Evolutionary conservation across 2,329 filamentous ascomycete genomes (phyloP).

Genomic region (Venturia aucupariae): DNA sequence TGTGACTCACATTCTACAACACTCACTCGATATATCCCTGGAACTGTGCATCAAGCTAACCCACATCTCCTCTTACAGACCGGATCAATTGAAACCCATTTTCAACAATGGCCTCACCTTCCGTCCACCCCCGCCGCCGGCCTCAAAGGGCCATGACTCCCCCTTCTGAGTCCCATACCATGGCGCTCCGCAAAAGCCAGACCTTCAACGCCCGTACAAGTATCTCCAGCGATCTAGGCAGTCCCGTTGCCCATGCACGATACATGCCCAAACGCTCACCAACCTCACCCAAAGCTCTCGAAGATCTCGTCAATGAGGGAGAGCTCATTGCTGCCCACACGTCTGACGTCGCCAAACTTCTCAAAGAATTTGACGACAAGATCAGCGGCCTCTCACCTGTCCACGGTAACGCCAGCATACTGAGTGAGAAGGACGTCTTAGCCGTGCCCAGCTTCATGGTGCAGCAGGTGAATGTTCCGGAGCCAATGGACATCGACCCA

Average conservation of each 20-base stretch:
- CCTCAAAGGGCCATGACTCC: conserved; percentile 13
- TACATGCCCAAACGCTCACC: conserved; percentile 39
- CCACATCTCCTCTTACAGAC: conserved; percentile 6
- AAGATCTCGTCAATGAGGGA: conserved; percentile 34
- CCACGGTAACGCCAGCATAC: conserved; percentile 25
- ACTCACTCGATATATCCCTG: not conserved
- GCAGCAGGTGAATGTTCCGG: conserved; percentile 26
- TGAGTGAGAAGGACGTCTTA: conserved; percentile 40
- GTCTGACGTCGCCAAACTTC: conserved; percentile 34
- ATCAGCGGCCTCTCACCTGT: conserved; percentile 20
- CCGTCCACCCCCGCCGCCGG: conserved; percentile 12
- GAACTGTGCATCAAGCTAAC: conserved; percentile 14
- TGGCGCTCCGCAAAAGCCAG: conserved; percentile 35
- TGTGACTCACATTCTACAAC: conserved; percentile 6
- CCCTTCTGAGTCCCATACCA: conserved; percentile 4
- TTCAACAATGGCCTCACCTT: conserved; percentile 12
- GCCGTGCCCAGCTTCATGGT: conserved; percentile 38
- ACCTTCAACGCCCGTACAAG: conserved; percentile 39
- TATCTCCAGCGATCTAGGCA: conserved; percentile 29
- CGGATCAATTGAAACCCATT: conserved; percentile 8
- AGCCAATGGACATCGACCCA: conserved; percentile 30
- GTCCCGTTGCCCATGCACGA: conserved; percentile 28
- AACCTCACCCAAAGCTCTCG: conserved; percentile 39
- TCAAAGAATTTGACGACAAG: conserved; percentile 37
- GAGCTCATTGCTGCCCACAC: conserved; percentile 27